Conservation (phyloP, 1,139 yeast species). For the Saccharomycopsis hybrid region DNA sequence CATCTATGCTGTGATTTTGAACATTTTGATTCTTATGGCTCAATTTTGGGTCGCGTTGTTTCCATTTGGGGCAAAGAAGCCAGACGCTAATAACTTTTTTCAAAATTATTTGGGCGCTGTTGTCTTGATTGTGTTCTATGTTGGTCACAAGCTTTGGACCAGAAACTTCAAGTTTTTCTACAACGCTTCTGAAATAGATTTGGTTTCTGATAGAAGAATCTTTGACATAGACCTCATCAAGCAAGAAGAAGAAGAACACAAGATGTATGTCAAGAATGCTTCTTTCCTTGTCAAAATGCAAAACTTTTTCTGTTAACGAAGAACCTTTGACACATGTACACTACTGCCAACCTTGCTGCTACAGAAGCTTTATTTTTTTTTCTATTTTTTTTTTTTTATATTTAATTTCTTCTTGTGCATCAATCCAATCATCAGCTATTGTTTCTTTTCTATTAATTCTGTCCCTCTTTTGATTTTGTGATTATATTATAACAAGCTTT, state of each 20-base stretch:
- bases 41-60: slow-evolving; percentile 78
- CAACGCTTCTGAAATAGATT: slow-evolving; percentile 43
- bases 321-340: no score
- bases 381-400: background rate
- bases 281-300: slow-evolving; percentile 5
- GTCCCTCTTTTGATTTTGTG: no score
- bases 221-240: slow-evolving; percentile 45
- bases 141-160: slow-evolving; percentile 46
- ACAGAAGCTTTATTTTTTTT: background rate
- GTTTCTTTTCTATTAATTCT: background rate
- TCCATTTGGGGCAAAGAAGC: slow-evolving; percentile 47
- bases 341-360: no score
- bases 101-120: slow-evolving; percentile 48
- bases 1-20: slow-evolving; percentile 51
- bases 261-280: slow-evolving; percentile 8
- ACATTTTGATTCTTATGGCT: slow-evolving; percentile 60
- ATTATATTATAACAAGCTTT: no score
- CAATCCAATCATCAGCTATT: no score
- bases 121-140: slow-evolving; percentile 42
- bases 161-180: slow-evolving; percentile 38
- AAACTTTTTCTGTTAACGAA: slow-evolving; percentile 13
- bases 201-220: slow-evolving; percentile 49
- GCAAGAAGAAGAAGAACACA: slow-evolving; percentile 32
- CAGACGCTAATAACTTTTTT: slow-evolving; percentile 48
- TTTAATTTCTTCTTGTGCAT: no score